Evolutionary conservation across 1,139 yeast genomes (phyloP), one percentile per base, ranked within the genome.

Genomic region (Kazachstania sp.): DNA sequence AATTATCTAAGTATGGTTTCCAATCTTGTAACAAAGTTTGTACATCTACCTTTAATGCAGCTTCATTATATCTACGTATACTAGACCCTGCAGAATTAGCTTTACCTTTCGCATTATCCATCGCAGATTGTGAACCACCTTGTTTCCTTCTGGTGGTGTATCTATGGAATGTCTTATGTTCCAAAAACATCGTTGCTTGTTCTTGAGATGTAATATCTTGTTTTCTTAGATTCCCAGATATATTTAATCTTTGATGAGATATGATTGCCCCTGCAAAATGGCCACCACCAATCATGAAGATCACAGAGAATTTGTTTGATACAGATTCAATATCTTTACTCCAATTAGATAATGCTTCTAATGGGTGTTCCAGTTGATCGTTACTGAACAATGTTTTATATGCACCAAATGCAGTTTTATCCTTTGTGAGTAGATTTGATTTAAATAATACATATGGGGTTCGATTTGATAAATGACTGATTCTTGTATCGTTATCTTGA

Each of bases 71-170:
- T 53, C 98, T 74, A 70, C 99, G 81, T 44, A 92, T 74, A 46
- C 81, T 79, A 2, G 97, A 84, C 49, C 99, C 99, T 0, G 97
- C 98, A 15, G 97, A 88, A 54, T 87, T 87, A 11, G 98, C 98
- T 63, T 90, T 90, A 3, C 98, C 97, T 54, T 84, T 78, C 0
- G 95, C 83, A 62, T 83, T 86, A 66, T 92, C 99, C 66, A 79
- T 84, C 1, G 97, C 90, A 52, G 92, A 79, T 65, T 92, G 99
- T 0, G 97, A 78, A 0, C 98, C 98, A 69, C 99, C 99, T 66
- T 92, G 99, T 60, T 92, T 94, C 54, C 96, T 77, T 70, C 99
- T 82, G 1, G 97, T 88, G 2, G 99, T 92, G 62, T 92, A 92
- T 55, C 97, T 74, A 65, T 92, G 98, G 65, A 87, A 88, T 0